These are phyloP conservation scores for Venustampulla echinocandica DNA, from an alignment of 495 filamentous ascomycete genomes.

Conservation along the genomic window DNA sequence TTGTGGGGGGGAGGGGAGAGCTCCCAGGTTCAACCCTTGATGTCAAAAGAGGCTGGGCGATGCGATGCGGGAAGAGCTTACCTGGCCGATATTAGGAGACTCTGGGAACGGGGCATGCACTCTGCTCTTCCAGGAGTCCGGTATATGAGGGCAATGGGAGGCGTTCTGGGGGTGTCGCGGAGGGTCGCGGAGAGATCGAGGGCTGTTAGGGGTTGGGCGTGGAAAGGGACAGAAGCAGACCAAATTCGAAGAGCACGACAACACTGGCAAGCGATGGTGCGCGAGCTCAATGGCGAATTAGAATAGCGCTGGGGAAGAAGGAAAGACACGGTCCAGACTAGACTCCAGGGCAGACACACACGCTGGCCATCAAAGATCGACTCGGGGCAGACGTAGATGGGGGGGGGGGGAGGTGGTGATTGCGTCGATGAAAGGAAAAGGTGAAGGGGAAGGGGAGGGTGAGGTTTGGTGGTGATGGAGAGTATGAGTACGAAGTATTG, in stretches of 20 bases:
- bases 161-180: not conserved
- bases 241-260: conserved; percentile 7
- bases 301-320: conserved; percentile 21
- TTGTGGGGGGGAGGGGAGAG: no score
- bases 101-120: no score
- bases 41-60: no score
- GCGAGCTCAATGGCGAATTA: conserved; percentile 11
- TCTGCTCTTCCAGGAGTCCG: no score
- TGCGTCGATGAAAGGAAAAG: not conserved
- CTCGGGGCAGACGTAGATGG: not conserved
- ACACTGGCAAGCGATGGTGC: conserved; percentile 14
- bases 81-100: no score
- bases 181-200: not conserved
- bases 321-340: conserved; percentile 12
- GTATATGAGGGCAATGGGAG: no score
- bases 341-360: conserved; percentile 1
- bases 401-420: not conserved
- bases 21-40: no score
- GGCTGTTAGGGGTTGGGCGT: no score
- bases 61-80: no score
- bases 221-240: not conserved
- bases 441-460: not conserved
- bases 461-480: conserved; percentile 1
- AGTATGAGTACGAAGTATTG: no score
- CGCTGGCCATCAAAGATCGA: conserved; percentile 22